These are phyloP conservation scores for Phialemoniopsis sp. DNA, from an alignment of 2,329 filamentous ascomycete genomes.

Conservation along the genomic window DNA sequence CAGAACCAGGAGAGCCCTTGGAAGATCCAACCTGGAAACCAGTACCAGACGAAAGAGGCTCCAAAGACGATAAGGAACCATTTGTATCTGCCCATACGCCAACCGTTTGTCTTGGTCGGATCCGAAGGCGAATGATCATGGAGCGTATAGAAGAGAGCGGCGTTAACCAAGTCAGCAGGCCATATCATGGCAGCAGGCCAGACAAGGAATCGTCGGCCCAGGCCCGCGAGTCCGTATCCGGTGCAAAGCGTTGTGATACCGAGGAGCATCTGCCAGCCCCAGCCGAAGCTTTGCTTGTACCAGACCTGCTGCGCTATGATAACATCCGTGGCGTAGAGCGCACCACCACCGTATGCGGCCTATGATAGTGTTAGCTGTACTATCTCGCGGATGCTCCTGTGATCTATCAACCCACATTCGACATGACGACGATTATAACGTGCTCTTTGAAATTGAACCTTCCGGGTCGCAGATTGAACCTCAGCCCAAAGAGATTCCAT, in stretches of 20 bases:
- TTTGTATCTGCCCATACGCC: constrained; percentile 59
- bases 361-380: constrained; percentile 10
- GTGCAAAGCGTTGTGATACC: constrained; percentile 58
- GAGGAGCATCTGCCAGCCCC: constrained; percentile 56
- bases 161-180: constrained; percentile 57
- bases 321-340: constrained; percentile 51
- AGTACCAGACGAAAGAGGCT: constrained; percentile 50
- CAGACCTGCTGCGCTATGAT: constrained; percentile 47
- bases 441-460: constrained; percentile 61
- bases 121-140: constrained; percentile 55
- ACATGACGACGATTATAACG: constrained; percentile 60
- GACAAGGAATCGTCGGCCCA: constrained; percentile 55
- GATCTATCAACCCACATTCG: constrained; percentile 42
- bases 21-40: constrained; percentile 52
- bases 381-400: neutral
- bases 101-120: constrained; percentile 50
- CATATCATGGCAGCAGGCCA: constrained; percentile 62
- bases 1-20: constrained; percentile 40
- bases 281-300: constrained; percentile 46
- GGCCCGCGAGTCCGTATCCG: constrained; percentile 59
- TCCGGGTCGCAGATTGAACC: constrained; percentile 52
- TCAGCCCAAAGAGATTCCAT: constrained; percentile 46
- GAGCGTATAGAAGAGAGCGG: constrained; percentile 59
- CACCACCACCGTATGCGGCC: constrained; percentile 55
- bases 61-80: constrained; percentile 56